phyloP scores from a whole-genome alignment of 2,329 filamentous ascomycete genomes.

The Penicillium sp. region DNA sequence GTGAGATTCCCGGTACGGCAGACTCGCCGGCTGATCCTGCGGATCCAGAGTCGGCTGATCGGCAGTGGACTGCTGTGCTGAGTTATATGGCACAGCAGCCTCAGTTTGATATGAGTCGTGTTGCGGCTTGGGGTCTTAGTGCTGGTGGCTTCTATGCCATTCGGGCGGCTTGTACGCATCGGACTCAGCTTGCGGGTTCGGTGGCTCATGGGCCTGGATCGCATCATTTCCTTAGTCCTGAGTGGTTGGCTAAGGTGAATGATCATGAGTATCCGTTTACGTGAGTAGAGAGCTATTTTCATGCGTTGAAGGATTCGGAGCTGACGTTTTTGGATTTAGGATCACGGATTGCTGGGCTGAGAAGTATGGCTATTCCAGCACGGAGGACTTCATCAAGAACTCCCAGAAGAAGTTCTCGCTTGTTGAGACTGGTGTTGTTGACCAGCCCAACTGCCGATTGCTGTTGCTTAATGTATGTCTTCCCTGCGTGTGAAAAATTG shows the following conservation, averaged over 20 bases:
- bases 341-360: slow-evolving; percentile 57
- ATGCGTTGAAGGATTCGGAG: neutral
- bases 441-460: slow-evolving; percentile 57
- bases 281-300: slow-evolving; percentile 31
- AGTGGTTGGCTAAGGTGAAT: slow-evolving; percentile 63
- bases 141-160: slow-evolving; percentile 69
- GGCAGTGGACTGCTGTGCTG: slow-evolving; percentile 63
- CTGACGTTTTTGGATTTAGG: slow-evolving; percentile 28
- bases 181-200: slow-evolving; percentile 52
- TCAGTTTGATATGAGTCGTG: slow-evolving; percentile 57
- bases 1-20: slow-evolving; percentile 67
- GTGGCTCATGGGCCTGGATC: slow-evolving; percentile 65
- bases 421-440: slow-evolving; percentile 59
- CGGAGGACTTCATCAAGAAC: slow-evolving; percentile 57
- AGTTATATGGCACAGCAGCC: slow-evolving; percentile 58
- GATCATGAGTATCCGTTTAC: slow-evolving; percentile 67
- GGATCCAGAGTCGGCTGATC: slow-evolving; percentile 61
- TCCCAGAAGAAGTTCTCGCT: slow-evolving; percentile 65
- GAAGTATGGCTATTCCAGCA: slow-evolving; percentile 63
- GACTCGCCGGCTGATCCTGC: slow-evolving; percentile 65
- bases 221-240: slow-evolving; percentile 61
- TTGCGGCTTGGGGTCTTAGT: slow-evolving; percentile 66
- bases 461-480: slow-evolving; percentile 60
- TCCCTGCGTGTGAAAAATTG: neutral
- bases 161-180: slow-evolving; percentile 68